A percentile compares a stretch with the other conserved stretches of the same genome.
phyloP scores from a whole-genome alignment of 139 green algal genomes.

The Chlorokybus atmophyticus region DNA sequence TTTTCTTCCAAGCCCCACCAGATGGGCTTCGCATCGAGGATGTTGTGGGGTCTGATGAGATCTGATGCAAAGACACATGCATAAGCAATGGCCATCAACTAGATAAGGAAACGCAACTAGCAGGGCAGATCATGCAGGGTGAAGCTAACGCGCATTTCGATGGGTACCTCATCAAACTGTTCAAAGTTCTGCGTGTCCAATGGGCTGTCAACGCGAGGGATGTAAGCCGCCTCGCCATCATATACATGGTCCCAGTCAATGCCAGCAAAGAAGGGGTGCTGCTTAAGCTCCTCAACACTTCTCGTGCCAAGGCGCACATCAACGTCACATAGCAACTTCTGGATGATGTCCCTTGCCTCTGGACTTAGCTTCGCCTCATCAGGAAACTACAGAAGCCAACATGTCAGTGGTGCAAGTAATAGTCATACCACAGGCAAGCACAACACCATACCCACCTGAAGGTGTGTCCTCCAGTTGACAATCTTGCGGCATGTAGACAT shows the following conservation, averaged over 20 bases:
- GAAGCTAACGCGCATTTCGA: too few species aligned
- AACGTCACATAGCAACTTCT: slow-evolving; percentile 82
- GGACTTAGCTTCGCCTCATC: slow-evolving; percentile 41
- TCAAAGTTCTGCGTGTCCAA: slow-evolving; percentile 98
- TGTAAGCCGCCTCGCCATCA: slow-evolving; percentile 47
- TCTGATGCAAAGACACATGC: too few species aligned
- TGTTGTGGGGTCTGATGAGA: too few species aligned
- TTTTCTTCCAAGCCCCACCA: slow-evolving; percentile 18
- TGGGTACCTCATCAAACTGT: slow-evolving; percentile 89
- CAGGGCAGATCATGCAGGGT: too few species aligned
- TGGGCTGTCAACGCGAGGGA: slow-evolving; percentile 63
- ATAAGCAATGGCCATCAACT: too few species aligned
- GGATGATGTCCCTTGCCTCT: slow-evolving; percentile 72
- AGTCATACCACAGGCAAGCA: too few species aligned
- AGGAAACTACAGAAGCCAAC: too few species aligned
- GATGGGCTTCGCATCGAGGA: too few species aligned
- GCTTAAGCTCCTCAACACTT: slow-evolving; percentile 52
- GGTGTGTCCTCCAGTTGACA: slow-evolving; percentile 84
- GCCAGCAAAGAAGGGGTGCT: slow-evolving; percentile 84
- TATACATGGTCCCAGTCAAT: slow-evolving; percentile 72
- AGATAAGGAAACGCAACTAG: too few species aligned
- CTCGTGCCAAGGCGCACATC: slow-evolving; percentile 74
- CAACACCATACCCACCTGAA: too few species aligned
- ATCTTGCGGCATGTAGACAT: slow-evolving; percentile 79
- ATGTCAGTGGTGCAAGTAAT: too few species aligned